Conservation (phyloP, 1,284 basidiomycete genomes). For the Pseudozyma hubeiensis region DNA sequence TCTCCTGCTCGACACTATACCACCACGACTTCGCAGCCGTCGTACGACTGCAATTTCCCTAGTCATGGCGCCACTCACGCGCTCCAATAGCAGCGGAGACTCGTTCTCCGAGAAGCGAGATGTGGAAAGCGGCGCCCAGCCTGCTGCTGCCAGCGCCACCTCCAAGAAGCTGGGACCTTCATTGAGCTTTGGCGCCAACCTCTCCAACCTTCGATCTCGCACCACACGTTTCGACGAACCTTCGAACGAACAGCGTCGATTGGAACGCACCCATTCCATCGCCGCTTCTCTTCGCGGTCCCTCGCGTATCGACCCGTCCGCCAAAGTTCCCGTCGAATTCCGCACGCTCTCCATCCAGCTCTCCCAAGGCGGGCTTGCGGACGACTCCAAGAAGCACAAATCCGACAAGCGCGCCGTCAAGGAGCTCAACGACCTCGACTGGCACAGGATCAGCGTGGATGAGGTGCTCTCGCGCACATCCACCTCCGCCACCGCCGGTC, state of each 20-base stretch:
- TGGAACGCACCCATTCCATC: conserved; percentile 40
- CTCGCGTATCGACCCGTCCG: conserved; percentile 26
- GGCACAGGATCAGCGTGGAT: conserved; percentile 72
- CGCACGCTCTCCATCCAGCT: conserved; percentile 58
- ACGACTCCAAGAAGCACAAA: conserved; percentile 17
- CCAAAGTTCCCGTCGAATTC: conserved; percentile 55
- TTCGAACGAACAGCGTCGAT: conserved; percentile 7
- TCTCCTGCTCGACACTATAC: neutral
- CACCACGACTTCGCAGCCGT: neutral
- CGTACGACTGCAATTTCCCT: too few species aligned
- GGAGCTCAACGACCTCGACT: conserved; percentile 70
- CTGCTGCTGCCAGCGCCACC: neutral
- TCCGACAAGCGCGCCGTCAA: conserved; percentile 27
- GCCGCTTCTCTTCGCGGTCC: conserved; percentile 23
- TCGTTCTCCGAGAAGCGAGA: conserved; percentile 15
- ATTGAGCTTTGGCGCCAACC: conserved; percentile 19
- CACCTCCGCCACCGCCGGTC: conserved; percentile 70
- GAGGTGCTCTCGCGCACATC: conserved; percentile 73
- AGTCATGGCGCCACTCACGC: conserved; percentile 14
- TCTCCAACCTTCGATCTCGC: conserved; percentile 3
- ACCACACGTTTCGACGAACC: conserved; percentile 29
- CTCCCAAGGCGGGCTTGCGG: conserved; percentile 46
- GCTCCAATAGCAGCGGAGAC: conserved; percentile 12
- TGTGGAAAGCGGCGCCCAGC: conserved; percentile 5
- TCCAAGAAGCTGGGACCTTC: conserved; percentile 8